Conservation (phyloP, 306 rosid species). For the Carpinus fangiana region DNA sequence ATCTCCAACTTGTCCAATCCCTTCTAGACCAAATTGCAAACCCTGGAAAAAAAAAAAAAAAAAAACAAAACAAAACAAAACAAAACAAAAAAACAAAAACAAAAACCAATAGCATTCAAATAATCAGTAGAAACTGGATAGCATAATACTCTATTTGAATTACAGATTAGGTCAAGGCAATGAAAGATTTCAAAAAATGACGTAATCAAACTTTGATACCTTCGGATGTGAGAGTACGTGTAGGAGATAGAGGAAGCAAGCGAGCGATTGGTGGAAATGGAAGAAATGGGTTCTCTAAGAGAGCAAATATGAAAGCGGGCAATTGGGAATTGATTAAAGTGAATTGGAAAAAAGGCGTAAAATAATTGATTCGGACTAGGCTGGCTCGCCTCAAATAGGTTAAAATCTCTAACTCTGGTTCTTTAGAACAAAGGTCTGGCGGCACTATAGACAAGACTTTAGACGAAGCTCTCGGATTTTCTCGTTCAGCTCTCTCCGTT, state of each 20-base stretch:
- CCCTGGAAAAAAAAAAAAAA: too few species aligned
- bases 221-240: constrained; percentile 30
- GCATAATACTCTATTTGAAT: background rate
- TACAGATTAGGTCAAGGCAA: background rate
- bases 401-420: too few species aligned
- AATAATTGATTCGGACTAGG: background rate
- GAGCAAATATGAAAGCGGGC: constrained; percentile 53
- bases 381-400: constrained; percentile 17
- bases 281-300: background rate
- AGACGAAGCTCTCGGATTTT: too few species aligned
- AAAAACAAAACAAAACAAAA: too few species aligned
- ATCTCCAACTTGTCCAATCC: constrained; percentile 25
- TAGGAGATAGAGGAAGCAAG: constrained; percentile 14
- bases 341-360: constrained; percentile 49
- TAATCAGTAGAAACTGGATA: too few species aligned
- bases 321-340: constrained; percentile 33
- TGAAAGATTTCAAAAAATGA: background rate
- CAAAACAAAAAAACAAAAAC: too few species aligned
- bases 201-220: background rate
- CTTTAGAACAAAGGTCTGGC: too few species aligned
- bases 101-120: background rate
- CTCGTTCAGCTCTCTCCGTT: too few species aligned
- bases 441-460: too few species aligned
- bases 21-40: constrained; percentile 18
- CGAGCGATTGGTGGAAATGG: constrained; percentile 8